A percentile compares a stretch with the other conserved stretches of the same genome.
phyloP scores from a whole-genome alignment of 108 stramenopile genomes.

The Nitzschia sp. region DNA sequence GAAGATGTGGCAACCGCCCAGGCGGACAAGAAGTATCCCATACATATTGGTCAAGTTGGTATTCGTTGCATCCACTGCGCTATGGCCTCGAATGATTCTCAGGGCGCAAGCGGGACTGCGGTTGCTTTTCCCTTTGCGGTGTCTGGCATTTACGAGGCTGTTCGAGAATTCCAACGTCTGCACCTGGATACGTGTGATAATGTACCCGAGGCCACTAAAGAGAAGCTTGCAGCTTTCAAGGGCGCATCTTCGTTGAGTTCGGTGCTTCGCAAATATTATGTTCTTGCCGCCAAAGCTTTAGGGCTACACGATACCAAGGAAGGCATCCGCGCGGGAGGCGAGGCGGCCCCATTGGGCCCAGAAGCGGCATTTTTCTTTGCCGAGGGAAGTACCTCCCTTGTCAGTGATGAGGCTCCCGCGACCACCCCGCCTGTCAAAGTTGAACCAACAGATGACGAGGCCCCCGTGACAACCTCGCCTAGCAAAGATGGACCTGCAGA shows the following conservation, averaged over 20 bases:
- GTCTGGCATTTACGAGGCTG: constrained; percentile 80
- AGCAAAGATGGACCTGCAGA: too few relatives aligned
- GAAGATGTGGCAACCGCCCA: constrained; percentile 62
- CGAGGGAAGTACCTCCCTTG: constrained; percentile 1
- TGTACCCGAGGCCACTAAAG: constrained; percentile 49
- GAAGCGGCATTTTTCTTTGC: constrained; percentile 44
- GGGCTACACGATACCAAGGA: constrained; percentile 72
- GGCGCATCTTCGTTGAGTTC: constrained; percentile 76
- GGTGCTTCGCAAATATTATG: constrained; percentile 81
- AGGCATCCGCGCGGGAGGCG: constrained; percentile 72
- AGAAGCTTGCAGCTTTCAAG: constrained; percentile 48
- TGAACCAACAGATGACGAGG: background rate
- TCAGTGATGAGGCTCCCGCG: background rate
- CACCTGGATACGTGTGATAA: constrained; percentile 76
- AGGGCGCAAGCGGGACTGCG: constrained; percentile 45
- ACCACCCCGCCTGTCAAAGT: background rate
- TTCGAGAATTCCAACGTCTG: constrained; percentile 79
- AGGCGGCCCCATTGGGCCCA: constrained; percentile 40
- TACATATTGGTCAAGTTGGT: constrained; percentile 76
- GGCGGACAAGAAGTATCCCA: constrained; percentile 69
- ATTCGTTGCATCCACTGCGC: constrained; percentile 85
- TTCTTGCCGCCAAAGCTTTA: constrained; percentile 72
- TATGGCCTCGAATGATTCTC: constrained; percentile 10
- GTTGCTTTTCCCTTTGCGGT: constrained; percentile 79
- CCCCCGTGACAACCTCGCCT: too few relatives aligned